Conservation (phyloP, 768 basidiomycete species). For the Auricularia cornea region DNA sequence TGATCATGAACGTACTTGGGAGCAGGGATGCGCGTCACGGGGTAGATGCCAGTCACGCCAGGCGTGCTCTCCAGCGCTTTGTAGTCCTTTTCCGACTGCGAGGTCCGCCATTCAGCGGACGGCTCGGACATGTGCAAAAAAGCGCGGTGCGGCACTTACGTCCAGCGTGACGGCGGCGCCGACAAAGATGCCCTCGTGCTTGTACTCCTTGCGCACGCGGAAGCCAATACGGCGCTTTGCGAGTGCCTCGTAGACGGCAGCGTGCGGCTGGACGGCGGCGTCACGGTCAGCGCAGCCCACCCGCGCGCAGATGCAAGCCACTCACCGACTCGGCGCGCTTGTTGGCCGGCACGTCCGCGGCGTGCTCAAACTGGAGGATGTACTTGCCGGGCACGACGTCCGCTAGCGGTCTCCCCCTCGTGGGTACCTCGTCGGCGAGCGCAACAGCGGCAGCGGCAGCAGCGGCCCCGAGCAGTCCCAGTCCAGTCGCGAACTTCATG, state of each 20-base stretch:
- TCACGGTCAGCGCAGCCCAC: too few species aligned
- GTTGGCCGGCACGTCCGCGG: neutral
- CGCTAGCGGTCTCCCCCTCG: too few species aligned
- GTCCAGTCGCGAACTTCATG: too few species aligned
- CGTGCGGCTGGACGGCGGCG: neutral
- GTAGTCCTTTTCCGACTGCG: neutral
- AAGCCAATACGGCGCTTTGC: slow-evolving; percentile 14
- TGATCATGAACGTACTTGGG: slow-evolving; percentile 30
- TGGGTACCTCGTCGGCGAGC: too few species aligned
- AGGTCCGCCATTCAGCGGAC: slow-evolving; percentile 3
- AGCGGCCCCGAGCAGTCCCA: too few species aligned
- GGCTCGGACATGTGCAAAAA: neutral
- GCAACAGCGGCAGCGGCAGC: too few species aligned
- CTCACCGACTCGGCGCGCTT: neutral
- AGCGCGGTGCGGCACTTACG: slow-evolving; percentile 26
- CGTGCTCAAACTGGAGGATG: neutral
- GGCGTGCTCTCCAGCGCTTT: slow-evolving; percentile 18
- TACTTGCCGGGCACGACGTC: neutral
- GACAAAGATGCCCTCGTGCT: slow-evolving; percentile 44
- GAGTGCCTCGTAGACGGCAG: slow-evolving; percentile 24
- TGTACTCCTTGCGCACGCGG: slow-evolving; percentile 29
- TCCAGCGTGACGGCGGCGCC: slow-evolving; percentile 47
- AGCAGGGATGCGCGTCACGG: slow-evolving; percentile 35
- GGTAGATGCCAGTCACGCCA: slow-evolving; percentile 51
- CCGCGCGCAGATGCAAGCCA: too few species aligned